Evolutionary conservation across 163 green algal genomes (phyloP).

Genomic region (Coccomyxa subellipsoidea): DNA sequence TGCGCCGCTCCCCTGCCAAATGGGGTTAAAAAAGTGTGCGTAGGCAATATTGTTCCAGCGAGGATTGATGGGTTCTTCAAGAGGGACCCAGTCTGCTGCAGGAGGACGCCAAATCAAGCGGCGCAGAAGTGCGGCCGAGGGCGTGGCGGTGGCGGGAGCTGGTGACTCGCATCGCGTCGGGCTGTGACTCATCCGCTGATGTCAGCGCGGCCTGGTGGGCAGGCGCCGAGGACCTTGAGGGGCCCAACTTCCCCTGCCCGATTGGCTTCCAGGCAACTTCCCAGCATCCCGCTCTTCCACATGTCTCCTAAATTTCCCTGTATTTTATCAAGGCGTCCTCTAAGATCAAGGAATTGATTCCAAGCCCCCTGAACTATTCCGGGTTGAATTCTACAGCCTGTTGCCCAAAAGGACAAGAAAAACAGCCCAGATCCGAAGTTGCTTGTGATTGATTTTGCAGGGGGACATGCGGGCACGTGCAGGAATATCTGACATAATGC

Average conservation of each 20-base stretch:
- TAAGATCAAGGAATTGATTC: too few species aligned
- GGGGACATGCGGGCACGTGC: too few species aligned
- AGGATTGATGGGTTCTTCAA: too few species aligned
- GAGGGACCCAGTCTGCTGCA: background rate
- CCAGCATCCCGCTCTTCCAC: too few species aligned
- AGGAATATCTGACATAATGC: too few species aligned
- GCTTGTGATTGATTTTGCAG: background rate
- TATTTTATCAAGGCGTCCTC: too few species aligned
- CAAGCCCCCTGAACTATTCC: too few species aligned
- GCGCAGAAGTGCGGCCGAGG: background rate
- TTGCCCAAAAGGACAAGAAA: background rate
- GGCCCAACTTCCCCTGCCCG: background rate
- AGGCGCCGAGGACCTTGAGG: background rate
- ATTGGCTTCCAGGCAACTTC: background rate
- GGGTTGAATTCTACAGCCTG: too few species aligned
- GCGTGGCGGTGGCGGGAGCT: background rate
- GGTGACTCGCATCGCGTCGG: background rate
- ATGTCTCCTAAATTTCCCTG: too few species aligned
- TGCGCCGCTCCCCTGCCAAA: too few species aligned
- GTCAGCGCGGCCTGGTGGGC: background rate
- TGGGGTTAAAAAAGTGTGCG: too few species aligned
- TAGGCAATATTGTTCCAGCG: too few species aligned
- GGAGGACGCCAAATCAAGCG: background rate
- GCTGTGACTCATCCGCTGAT: background rate
- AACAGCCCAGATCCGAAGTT: background rate